Base-by-base conservation (phyloP, 192 early-diverging fungal genomes). In the Podila epicladia region DNA sequence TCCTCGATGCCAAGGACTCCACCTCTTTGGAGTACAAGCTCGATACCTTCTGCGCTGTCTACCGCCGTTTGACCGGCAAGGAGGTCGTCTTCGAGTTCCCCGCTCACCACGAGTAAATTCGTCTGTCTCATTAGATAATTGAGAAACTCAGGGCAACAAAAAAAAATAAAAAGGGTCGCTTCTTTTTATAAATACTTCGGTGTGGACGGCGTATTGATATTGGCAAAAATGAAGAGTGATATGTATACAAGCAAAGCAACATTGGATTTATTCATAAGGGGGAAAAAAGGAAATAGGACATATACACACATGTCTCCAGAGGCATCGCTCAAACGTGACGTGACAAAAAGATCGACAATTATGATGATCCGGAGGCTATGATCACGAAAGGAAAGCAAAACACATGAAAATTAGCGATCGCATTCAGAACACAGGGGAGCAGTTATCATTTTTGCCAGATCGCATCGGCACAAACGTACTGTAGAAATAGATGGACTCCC, bases 21-120 rank as follows among this genome's bases (percentile, higher is more conserved):
- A 99, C 97, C 86, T 93, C 93, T 69, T 88, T 99, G 64, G 97
- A 99, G 89, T 98, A 98, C 95, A 98, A 98, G 94, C 93, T 99
- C 57, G 96, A 98, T 87, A 98, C 98, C 70, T 99, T 99, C 92
- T 91, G 94, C 70, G 89, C 96, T 64, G 94, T 97, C 68, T 99
- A 99, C 96, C 93, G 93, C 88, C 94, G 94, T 82, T 85, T 98
- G 66, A 98, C 98, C 76, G 95, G 96, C 85, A 99, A 99, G 93
- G 95, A 99, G 71, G 97, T 99, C 84, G 92, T 93, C 82, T 99
- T 99, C 85, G 96, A 98, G 90, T 99, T 99, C 95, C 94, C 91
- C 71, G 89, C 87, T 74, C 71, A 80, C 82, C 83, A 85, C 72
- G 83, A 86, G 75, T 84, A 82, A 84, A 72, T 67, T 74, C 79